Evolutionary conservation across 371 early-diverging fungal species (phyloP), one percentile per base, ranked within the genome.

Genomic region (Sporodiniella umbellata): DNA sequence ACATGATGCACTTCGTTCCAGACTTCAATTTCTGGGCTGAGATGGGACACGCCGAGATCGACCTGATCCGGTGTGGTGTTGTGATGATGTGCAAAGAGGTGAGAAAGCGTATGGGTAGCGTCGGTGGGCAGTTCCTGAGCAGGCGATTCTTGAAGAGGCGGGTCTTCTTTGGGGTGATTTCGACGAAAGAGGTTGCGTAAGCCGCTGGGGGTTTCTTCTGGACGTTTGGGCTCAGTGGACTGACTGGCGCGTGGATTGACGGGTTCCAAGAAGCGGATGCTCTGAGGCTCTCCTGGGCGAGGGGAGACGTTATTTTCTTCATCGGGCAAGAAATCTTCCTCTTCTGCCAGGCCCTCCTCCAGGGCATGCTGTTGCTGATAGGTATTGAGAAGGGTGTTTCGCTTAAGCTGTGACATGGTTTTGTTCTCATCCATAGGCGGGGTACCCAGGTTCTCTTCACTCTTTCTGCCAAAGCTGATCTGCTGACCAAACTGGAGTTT

Each of bases 241-340:
- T 28, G 46, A 19, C 22, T 37, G 14, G 23, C 23, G 48, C 72
- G 54, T 2, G 77, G 77, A 15, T 70, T 72, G 8, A 72, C 55
- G n/a, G 77, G 77, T 44, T 76, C 77, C 25, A 76, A 35, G 48
- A 76, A 76, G 15, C 72, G 66, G 19, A 76, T 76, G 25, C 66
- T 64, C 12, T 69, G 70, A 23, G 64, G 38, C 43, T 72, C 72
- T 35, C 21, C 21, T 7, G 56, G n/a, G 21, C 19, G 35, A 39
- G 10, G 54, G 42, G 14, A 26, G 17, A 4, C 28, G 30, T 11
- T 17, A 21, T 28, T 28, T 4, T 4, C 30, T 22, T 72, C 73
- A 39, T 67, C 67, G 1, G 73, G 75, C 31, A 75, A 62, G 50
- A 72, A 75, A 26, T n/a, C n/a, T n/a, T 75, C 75, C 48, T 75